These are phyloP conservation scores for Acanthamoeba lenticulata DNA, from an alignment of 208 protist species.

Conservation along the genomic window DNA sequence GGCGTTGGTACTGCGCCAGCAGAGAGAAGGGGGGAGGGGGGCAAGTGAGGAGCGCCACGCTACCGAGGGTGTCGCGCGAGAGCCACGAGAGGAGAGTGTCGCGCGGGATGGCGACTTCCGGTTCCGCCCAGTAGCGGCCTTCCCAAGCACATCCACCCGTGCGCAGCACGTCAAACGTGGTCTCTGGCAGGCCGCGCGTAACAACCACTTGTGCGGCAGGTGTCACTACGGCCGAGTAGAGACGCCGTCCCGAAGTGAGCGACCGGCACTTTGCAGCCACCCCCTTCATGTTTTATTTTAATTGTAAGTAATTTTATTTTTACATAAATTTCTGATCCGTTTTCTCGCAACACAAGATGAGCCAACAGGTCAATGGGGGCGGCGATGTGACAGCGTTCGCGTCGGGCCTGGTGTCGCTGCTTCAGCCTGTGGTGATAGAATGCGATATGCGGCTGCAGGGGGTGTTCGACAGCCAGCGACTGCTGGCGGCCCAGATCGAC, in stretches of 20 bases:
- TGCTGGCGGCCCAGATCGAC: background rate
- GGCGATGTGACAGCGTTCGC: background rate
- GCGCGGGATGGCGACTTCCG: background rate
- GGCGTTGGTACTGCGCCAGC: background rate
- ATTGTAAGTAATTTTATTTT: too few species aligned
- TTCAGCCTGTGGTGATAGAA: constrained; percentile 19
- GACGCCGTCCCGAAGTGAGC: background rate
- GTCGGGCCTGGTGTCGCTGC: background rate
- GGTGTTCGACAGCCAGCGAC: background rate
- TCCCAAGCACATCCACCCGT: background rate
- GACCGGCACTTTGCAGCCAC: too few species aligned
- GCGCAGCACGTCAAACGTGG: background rate
- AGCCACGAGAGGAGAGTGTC: background rate
- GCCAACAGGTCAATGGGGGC: background rate
- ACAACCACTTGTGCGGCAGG: background rate
- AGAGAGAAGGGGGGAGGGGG: background rate
- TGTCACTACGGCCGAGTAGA: background rate
- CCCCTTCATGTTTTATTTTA: too few species aligned
- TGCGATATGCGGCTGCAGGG: background rate
- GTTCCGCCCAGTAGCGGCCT: background rate
- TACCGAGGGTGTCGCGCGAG: background rate
- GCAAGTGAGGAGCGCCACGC: too few species aligned
- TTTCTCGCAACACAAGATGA: too few species aligned
- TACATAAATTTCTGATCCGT: too few species aligned
- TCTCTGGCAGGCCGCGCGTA: background rate